Base-by-base conservation (phyloP, 441 rosid genomes). In the Corymbia calophylla region DNA sequence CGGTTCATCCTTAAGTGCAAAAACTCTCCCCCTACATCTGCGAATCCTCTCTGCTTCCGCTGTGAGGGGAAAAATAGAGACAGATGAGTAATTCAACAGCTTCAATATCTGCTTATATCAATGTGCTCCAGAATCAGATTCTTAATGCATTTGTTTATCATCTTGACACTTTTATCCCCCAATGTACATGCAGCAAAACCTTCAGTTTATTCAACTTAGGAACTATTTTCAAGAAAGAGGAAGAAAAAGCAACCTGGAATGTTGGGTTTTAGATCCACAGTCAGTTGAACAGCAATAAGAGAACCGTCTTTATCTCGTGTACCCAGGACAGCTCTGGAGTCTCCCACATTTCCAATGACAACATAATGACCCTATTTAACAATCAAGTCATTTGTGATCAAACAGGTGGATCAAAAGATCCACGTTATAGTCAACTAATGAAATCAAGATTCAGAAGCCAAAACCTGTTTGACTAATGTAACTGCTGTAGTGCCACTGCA, bases 201-300 rank as follows among this genome's bases (percentile, higher is more conserved):
- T 73, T 39, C n/a, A 39, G 51, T 51, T 73, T 39, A 73, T 73
- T 73, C n/a, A 39, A 39, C 84, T 73, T 39, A 39, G n/a, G 51
- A 73, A 44, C 17, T 73, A 39, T 44, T 21, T 39, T 73, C 51
- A 39, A 39, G n/a, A 39, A 23, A 39, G 51, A 6, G 51, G 21
- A 73, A 39, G 84, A 73, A 39, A 70, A 73, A 23, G 84, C n/a
- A 73, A 90, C 94, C 92, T 92, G 94, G 93, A 44, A 93, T 92
- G 88, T 89, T 91, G 89, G 94, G 94, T 60, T 93, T 93, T 48
- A 93, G 92, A 91, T 93, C 94, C 66, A 92, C 93, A 51, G 94
- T 93, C 87, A 93, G 77, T 73, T 93, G 94, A 80, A 93, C 92
- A 77, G 94, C 90, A 54, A 92, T 60, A 77, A 93, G 93, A 88